phyloP scores from a whole-genome alignment of 1,284 basidiomycete species.

The Laetiporus sulphureus region DNA sequence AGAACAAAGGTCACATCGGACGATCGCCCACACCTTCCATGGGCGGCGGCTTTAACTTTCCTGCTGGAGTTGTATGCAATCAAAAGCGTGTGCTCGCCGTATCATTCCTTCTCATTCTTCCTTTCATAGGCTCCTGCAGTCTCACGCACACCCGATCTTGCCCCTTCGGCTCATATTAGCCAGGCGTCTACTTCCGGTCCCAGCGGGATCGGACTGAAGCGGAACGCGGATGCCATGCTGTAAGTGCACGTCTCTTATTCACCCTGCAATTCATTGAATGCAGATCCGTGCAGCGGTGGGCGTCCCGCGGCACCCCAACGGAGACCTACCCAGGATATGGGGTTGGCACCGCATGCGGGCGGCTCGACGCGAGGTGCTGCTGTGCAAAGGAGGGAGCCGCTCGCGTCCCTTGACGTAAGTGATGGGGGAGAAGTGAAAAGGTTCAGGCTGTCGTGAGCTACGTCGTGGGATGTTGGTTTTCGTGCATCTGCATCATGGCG shows the following conservation, averaged over 20 bases:
- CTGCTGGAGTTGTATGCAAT: slow-evolving; percentile 34
- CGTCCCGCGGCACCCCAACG: slow-evolving; percentile 9
- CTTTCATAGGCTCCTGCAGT: slow-evolving; percentile 6
- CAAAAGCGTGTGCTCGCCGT: neutral
- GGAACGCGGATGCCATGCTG: slow-evolving; percentile 34
- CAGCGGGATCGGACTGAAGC: slow-evolving; percentile 26
- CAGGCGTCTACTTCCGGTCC: slow-evolving; percentile 1
- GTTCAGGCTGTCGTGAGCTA: too few species aligned
- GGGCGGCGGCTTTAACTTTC: slow-evolving; percentile 50
- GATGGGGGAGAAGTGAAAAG: slow-evolving; percentile 46
- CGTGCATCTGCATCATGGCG: too few species aligned
- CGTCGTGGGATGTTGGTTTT: too few species aligned
- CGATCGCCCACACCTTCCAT: slow-evolving; percentile 32
- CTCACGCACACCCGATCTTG: neutral
- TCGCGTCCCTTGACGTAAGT: slow-evolving; percentile 33
- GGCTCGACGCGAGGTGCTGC: slow-evolving; percentile 6
- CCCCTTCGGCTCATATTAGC: neutral
- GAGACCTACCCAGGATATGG: slow-evolving; percentile 36
- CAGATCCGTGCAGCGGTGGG: slow-evolving; percentile 2
- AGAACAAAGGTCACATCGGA: neutral
- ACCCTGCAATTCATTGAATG: slow-evolving; percentile 1
- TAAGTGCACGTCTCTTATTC: slow-evolving; percentile 19
- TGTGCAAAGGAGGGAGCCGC: slow-evolving; percentile 25
- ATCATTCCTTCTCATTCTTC: neutral
- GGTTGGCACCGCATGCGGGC: slow-evolving; percentile 28